phyloP scores from a whole-genome alignment of 148 eudicot species.

The Suaeda aralocaspica region DNA sequence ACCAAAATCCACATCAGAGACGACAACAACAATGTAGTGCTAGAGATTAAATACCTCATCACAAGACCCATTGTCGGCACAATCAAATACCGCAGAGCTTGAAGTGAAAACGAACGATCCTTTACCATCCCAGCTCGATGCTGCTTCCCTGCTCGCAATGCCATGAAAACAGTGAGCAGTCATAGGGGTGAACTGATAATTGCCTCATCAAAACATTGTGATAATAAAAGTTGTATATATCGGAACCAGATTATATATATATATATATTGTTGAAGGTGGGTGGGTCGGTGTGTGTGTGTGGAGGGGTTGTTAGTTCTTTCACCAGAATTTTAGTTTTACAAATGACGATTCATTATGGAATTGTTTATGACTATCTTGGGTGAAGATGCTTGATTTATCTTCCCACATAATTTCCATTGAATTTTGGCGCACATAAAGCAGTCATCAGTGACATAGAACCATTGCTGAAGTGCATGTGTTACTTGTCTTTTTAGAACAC shows the following conservation, averaged over 20 bases:
- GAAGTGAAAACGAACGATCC: slow-evolving; percentile 85
- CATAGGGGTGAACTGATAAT: too few relatives aligned
- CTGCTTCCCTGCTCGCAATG: slow-evolving; percentile 53
- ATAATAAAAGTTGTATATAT: too few relatives aligned
- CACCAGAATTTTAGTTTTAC: too few relatives aligned
- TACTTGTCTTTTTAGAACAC: background rate
- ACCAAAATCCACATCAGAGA: too few relatives aligned
- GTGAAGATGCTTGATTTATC: too few relatives aligned
- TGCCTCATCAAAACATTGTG: too few relatives aligned
- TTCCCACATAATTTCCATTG: background rate
- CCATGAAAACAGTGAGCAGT: slow-evolving; percentile 6
- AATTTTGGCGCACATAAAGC: background rate
- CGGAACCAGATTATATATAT: too few relatives aligned
- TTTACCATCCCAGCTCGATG: slow-evolving; percentile 63
- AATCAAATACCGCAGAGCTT: slow-evolving; percentile 80
- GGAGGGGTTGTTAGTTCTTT: too few relatives aligned
- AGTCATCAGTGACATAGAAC: background rate
- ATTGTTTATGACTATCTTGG: too few relatives aligned
- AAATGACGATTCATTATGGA: too few relatives aligned
- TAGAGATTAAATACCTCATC: slow-evolving; percentile 57
- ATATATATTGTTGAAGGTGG: too few relatives aligned
- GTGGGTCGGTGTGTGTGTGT: too few relatives aligned
- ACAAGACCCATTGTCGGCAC: slow-evolving; percentile 74
- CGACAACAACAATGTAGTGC: background rate
- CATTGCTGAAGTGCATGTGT: background rate